Evolutionary conservation across 192 early-diverging fungal species (phyloP), one percentile per base, ranked within the genome.

Genomic region (Glomus cerebriforme): DNA sequence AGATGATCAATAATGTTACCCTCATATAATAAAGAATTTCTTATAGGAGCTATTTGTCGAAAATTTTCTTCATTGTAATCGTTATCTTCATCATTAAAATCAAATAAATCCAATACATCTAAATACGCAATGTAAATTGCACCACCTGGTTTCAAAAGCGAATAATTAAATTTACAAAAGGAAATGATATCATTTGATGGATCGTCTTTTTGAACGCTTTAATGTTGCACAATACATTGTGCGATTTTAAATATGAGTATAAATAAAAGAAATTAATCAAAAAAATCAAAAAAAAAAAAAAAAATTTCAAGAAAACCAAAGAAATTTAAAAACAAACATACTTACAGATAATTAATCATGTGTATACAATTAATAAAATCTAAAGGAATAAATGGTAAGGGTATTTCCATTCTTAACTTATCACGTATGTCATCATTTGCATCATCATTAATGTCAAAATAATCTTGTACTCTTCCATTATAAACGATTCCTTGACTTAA

Each of bases 291-390:
- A 15, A 15, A 47, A 47, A 47, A 13, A 10, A 47, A 47, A 47
- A 47, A 47, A 39, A 2, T 39, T 39, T 39, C 37, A 39, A 47
- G 15, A 54, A 54, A 54, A 54, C 17, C 13, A 4, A 54, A 54
- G 39, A 12, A n/a, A n/a, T n/a, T n/a, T 43, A 3, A 12, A 32
- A 35, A 15, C 12, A 65, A 12, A 9, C 1, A 22, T 67, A 68
- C 66, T 35, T 68, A 68, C 35, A 68, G n/a, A 37, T 68, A 35
- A 22, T 68, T 39, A 37, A 68, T 68, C 35, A 68, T 37, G 7
- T 68, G 66, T 35, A 35, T 22, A 35, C 66, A 37, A 68, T 43
- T 68, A 37, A 68, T 68, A n/a, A 68, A 43, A n/a, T 68, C 66
- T n/a, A 68, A 10, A 2, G 32, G 32, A 39, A 9, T 35, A 10